A percentile compares a stretch with the other conserved stretches of the same genome.
phyloP scores from a whole-genome alignment of 805 yeast genomes.

The Saccharomycopsis vini region DNA sequence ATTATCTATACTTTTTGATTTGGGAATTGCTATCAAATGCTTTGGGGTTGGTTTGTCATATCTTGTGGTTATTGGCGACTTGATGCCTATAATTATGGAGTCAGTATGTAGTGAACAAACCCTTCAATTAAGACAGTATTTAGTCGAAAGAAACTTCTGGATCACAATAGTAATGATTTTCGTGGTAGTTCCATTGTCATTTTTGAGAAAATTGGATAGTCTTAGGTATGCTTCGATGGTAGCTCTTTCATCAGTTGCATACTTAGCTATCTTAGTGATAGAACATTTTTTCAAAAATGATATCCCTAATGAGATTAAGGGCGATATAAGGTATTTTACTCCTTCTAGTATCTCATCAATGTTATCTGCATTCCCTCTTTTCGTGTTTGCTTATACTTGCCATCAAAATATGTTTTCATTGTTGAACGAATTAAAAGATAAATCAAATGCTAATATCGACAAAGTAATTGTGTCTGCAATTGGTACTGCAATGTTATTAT shows the following conservation, averaged over 20 bases:
- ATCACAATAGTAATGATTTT: slow-evolving; percentile 46
- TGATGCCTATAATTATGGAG: slow-evolving; percentile 51
- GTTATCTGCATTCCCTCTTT: slow-evolving; percentile 78
- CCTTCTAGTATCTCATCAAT: slow-evolving; percentile 40
- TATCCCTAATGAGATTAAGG: slow-evolving; percentile 37
- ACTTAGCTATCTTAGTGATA: slow-evolving; percentile 64
- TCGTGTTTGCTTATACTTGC: slow-evolving; percentile 91
- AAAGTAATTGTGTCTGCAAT: slow-evolving; percentile 46
- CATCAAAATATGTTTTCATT: slow-evolving; percentile 92
- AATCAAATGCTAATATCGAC: slow-evolving; percentile 38
- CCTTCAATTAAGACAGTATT: slow-evolving; percentile 19
- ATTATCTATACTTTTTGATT: slow-evolving; percentile 50
- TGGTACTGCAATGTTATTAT: slow-evolving; percentile 49
- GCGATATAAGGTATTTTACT: slow-evolving; percentile 38
- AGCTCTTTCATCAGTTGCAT: slow-evolving; percentile 73
- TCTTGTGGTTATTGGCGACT: slow-evolving; percentile 60
- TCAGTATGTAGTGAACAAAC: slow-evolving; percentile 20
- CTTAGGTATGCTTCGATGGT: slow-evolving; percentile 77
- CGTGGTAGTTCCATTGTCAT: slow-evolving; percentile 47
- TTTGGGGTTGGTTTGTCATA: slow-evolving; percentile 65
- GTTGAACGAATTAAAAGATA: slow-evolving; percentile 66
- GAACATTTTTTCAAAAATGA: slow-evolving; percentile 59
- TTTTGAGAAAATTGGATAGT: slow-evolving; percentile 67
- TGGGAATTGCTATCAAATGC: slow-evolving; percentile 63
- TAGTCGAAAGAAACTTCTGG: slow-evolving; percentile 47